These are phyloP conservation scores for Spongispora temasekensis DNA, from an alignment of 1,284 basidiomycete species.

Conservation along the genomic window DNA sequence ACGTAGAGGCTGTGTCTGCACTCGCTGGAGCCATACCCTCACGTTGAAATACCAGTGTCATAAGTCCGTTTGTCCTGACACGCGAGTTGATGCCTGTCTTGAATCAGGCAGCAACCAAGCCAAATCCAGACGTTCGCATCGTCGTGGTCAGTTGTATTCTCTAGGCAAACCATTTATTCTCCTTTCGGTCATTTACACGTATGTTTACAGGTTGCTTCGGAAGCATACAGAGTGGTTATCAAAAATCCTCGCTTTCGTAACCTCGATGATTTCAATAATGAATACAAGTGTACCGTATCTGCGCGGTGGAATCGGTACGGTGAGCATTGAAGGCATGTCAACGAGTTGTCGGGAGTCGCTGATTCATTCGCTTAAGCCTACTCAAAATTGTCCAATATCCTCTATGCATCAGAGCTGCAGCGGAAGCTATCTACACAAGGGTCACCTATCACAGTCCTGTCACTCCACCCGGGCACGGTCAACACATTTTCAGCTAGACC, in stretches of 20 bases:
- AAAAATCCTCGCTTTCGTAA: slow-evolving; percentile 36
- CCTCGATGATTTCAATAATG: slow-evolving; percentile 42
- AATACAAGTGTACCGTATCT: slow-evolving; percentile 30
- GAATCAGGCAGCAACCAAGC: slow-evolving; percentile 44
- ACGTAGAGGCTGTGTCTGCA: slow-evolving; percentile 11
- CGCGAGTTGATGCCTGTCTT: slow-evolving; percentile 50
- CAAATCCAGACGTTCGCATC: slow-evolving; percentile 51
- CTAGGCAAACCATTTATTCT: background rate
- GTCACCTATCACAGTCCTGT: slow-evolving; percentile 34
- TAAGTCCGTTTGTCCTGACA: slow-evolving; percentile 50
- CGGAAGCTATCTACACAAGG: no score
- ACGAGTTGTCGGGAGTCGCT: no score
- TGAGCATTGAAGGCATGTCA: slow-evolving; percentile 21
- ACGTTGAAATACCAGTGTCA: slow-evolving; percentile 37
- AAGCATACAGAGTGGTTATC: slow-evolving; percentile 20
- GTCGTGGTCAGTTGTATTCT: slow-evolving; percentile 43
- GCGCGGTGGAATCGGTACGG: slow-evolving; percentile 40
- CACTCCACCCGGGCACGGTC: slow-evolving; percentile 42
- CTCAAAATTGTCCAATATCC: slow-evolving; percentile 44
- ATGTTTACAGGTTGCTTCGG: slow-evolving; percentile 25
- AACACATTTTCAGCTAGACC: slow-evolving; percentile 40
- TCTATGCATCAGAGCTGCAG: slow-evolving; percentile 44
- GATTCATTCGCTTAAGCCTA: slow-evolving; percentile 26
- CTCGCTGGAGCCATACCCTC: background rate
- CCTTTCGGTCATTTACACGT: no score